Evolutionary conservation across 352 stramenopile species (phyloP).

Genomic region (Halophytophthora polymorphica): DNA sequence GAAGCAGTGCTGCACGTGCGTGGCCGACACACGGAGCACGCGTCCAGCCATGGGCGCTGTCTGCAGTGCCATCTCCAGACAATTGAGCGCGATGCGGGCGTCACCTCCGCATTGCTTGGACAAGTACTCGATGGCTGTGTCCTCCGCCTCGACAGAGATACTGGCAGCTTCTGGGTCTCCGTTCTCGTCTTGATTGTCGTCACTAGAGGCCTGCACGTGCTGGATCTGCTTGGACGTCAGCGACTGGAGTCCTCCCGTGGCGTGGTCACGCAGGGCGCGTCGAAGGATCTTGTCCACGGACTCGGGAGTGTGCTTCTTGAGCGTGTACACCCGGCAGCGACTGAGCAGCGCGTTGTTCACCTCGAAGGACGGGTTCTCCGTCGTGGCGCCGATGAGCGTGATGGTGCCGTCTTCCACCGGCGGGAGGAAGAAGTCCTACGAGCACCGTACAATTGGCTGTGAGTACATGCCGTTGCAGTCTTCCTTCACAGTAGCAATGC

Average conservation of each 20-base stretch:
- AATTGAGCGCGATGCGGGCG: constrained; percentile 77
- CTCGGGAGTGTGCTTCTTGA: constrained; percentile 64
- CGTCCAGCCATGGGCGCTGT: constrained; percentile 33
- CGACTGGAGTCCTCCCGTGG: constrained; percentile 27
- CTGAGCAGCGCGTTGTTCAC: constrained; percentile 85
- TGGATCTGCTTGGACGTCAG: constrained; percentile 13
- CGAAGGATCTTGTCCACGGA: constrained; percentile 66
- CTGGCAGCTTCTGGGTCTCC: neutral
- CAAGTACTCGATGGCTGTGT: constrained; percentile 61
- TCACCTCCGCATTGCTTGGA: constrained; percentile 75
- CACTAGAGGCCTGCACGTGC: constrained; percentile 5
- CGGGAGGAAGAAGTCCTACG: constrained; percentile 79
- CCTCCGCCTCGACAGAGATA: constrained; percentile 41
- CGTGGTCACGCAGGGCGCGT: constrained; percentile 45
- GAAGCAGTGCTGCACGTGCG: constrained; percentile 73
- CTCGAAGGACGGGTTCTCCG: constrained; percentile 88
- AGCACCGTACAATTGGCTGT: neutral
- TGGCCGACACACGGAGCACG: constrained; percentile 41
- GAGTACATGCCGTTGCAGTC: neutral
- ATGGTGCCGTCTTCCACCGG: constrained; percentile 80
- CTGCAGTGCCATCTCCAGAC: constrained; percentile 75
- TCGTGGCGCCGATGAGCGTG: constrained; percentile 87
- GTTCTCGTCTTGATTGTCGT: constrained; percentile 4
- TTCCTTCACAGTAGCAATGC: neutral
- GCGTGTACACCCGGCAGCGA: constrained; percentile 73